phyloP scores from a whole-genome alignment of 129 eudicot genomes.

The Flaveria bidentis region DNA sequence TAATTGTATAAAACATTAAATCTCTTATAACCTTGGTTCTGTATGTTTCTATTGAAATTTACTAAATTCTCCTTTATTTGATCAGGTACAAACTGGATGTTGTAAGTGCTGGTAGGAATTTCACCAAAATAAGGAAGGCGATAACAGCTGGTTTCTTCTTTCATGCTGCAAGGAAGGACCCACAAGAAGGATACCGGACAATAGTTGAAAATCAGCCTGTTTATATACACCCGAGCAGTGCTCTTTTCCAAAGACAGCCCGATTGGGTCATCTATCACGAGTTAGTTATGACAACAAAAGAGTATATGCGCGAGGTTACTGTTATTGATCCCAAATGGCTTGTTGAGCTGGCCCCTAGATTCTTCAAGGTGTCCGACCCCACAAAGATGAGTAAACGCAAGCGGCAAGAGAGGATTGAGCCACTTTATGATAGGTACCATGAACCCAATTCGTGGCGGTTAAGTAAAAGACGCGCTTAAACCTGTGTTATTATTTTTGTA shows the following conservation, averaged over 20 bases:
- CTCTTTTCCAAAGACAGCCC: conserved; percentile 84
- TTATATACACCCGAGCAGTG: conserved; percentile 82
- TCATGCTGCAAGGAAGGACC: conserved; percentile 81
- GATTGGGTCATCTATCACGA: conserved; percentile 95
- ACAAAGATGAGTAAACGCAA: conserved; percentile 87
- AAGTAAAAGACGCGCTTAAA: conserved; percentile 78
- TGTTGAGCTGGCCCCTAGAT: conserved; percentile 76
- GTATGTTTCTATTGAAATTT: neutral
- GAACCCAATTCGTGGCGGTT: conserved; percentile 93
- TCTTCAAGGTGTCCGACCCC: conserved; percentile 81
- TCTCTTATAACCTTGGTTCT: neutral
- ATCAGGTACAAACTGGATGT: conserved; percentile 83
- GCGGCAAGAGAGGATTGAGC: conserved; percentile 84
- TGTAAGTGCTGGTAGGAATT: conserved; percentile 72
- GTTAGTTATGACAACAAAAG: conserved; percentile 83
- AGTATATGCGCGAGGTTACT: conserved; percentile 86
- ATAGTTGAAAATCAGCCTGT: conserved; percentile 81
- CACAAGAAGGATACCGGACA: conserved; percentile 83
- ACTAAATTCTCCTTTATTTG: conserved; percentile 7
- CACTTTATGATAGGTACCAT: conserved; percentile 75
- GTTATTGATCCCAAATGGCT: conserved; percentile 90
- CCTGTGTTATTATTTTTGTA: neutral
- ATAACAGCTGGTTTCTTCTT: conserved; percentile 78
- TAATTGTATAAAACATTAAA: neutral
- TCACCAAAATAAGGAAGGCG: conserved; percentile 69